Percentiles rank a stretch among this genome's conserved stretches.
Evolutionary conservation across 192 early-diverging fungal species (phyloP).

Genomic region (Gamsiella multidivaricata): DNA sequence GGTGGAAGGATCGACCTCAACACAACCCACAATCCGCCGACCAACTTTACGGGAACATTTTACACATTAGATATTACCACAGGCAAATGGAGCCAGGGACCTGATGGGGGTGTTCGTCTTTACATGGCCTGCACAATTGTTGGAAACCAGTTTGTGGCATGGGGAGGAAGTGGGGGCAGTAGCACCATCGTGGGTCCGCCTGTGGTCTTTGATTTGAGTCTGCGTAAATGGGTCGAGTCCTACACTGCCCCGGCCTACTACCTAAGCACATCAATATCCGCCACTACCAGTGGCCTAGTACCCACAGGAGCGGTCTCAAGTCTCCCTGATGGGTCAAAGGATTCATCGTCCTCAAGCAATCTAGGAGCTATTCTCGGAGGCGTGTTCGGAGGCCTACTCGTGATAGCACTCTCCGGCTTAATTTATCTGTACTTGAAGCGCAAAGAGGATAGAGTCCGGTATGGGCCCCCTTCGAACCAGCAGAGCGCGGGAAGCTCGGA

Average conservation of each 20-base stretch:
- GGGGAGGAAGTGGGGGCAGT: constrained; percentile 22
- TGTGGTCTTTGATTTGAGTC: constrained; percentile 16
- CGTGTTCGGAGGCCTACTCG: constrained; percentile 20
- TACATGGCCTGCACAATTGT: constrained; percentile 38
- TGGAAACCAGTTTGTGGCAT: constrained; percentile 29
- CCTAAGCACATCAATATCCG: neutral
- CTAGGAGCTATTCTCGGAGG: constrained; percentile 47
- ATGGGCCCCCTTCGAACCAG: constrained; percentile 2
- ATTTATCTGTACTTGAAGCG: constrained; percentile 23
- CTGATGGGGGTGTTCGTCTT: constrained; percentile 4
- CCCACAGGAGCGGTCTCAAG: neutral
- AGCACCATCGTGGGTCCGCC: constrained; percentile 13
- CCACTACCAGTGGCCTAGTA: neutral
- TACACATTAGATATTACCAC: constrained; percentile 15
- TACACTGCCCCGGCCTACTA: constrained; percentile 34
- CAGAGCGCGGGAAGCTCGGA: neutral
- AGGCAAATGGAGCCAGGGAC: constrained; percentile 19
- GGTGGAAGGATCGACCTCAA: constrained; percentile 18
- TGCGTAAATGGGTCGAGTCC: constrained; percentile 2
- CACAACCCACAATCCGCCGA: neutral
- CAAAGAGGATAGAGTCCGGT: constrained; percentile 6
- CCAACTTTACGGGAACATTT: constrained; percentile 11
- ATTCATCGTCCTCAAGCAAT: constrained; percentile 11
- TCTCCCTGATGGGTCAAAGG: too few species aligned
- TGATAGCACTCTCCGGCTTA: constrained; percentile 7